Percentiles rank a stretch among this genome's conserved stretches.
phyloP scores from a whole-genome alignment of 306 rosid species.

The Alnus glutinosa region DNA sequence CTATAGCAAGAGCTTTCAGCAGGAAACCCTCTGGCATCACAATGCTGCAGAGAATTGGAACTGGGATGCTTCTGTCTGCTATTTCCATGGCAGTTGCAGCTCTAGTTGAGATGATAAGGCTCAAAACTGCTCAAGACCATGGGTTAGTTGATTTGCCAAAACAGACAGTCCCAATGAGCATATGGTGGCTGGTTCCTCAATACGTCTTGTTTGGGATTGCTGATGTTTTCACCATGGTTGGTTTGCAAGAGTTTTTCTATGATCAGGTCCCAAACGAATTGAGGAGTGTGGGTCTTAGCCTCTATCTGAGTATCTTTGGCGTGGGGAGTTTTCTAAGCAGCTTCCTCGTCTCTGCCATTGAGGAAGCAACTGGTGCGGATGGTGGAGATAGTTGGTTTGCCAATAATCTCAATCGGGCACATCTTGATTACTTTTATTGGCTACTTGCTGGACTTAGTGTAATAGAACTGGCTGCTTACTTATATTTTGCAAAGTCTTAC shows the following conservation, averaged over 20 bases:
- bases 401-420: constrained; percentile 23
- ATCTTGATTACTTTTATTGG: constrained; percentile 34
- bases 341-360: constrained; percentile 19
- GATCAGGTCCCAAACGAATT: constrained; percentile 32
- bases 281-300: constrained; percentile 26
- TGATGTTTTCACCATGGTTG: constrained; percentile 25
- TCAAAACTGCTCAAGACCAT: constrained; percentile 21
- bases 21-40: constrained; percentile 30
- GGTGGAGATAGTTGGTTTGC: constrained; percentile 32
- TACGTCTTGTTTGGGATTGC: constrained; percentile 13
- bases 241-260: constrained; percentile 27
- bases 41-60: constrained; percentile 33
- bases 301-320: constrained; percentile 29
- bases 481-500: constrained; percentile 17
- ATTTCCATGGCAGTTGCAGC: constrained; percentile 31
- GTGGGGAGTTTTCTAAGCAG: constrained; percentile 26
- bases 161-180: constrained; percentile 33
- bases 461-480: constrained; percentile 1
- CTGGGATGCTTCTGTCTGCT: constrained; percentile 21
- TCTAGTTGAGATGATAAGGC: constrained; percentile 25
- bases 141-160: constrained; percentile 22
- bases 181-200: constrained; percentile 32
- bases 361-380: constrained; percentile 16
- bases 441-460: constrained; percentile 21
- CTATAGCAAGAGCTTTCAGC: constrained; percentile 21